Base-by-base conservation (phyloP, 1,139 yeast genomes). In the Candida pseudocylindracea region DNA sequence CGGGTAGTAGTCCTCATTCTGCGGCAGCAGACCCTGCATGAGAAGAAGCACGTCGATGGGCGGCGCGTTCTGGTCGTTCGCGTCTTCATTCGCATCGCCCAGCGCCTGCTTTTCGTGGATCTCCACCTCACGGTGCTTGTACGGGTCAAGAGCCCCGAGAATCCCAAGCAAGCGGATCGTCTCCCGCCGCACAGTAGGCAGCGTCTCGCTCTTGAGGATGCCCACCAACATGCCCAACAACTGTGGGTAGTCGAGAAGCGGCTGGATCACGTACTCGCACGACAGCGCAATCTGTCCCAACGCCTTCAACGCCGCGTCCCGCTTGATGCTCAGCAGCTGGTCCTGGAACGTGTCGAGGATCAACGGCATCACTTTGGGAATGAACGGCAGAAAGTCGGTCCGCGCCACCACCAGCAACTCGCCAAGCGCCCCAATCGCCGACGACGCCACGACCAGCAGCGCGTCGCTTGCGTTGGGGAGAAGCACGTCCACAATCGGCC, bases 111-210 rank as follows among this genome's bases (percentile, higher is more conserved):
- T 15, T 6, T 15, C 6, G 20, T 15, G 4, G 20, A 15, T 15
- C 45, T 85, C 96, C 8, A 85, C 83, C 45, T 81, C 94, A 35
- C 94, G 70, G 43, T 83, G 91, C 45, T 80, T 83, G 48, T 85
- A 88, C 1, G 99, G 99, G 51, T 91, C 98, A 33, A 91, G 58
- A 0, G 98, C 98, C 37, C 99, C 99, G 31, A 91, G 56, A 29
- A 85, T 83, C 45, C 99, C 99, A 39, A 88, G 57, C 15, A 88
- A 54, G 41, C 88, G 63, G 1, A 88, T 94, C 0, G 94, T 76
- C 48, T 85, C 96, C 36, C 94, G 60, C 43, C 91, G 67, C 6
- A 80, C 72, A 4, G 66, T 55, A 2, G 73, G 65, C 0, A 91
- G 71, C 10, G 74, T 68, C 43, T 83, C 95, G 39, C 83, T 71